Conservation (phyloP, 2,329 filamentous ascomycete genomes). For the Fusarium graminum region DNA sequence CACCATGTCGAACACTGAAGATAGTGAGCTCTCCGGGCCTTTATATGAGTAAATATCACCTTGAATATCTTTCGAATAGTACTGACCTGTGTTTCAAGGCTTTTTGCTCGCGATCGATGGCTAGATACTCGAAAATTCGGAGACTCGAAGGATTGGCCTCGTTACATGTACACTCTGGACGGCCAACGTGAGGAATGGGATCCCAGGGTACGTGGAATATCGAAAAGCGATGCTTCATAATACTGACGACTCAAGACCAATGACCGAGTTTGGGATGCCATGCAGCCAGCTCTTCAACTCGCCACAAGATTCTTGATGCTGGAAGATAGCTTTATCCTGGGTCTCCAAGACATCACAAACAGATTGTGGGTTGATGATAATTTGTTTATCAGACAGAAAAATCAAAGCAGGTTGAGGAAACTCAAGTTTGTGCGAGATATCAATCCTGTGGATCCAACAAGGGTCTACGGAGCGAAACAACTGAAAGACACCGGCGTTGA, state of each 20-base stretch:
- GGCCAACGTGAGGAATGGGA: slow-evolving; percentile 45
- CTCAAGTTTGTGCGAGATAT: slow-evolving; percentile 19
- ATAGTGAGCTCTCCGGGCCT: slow-evolving; percentile 35
- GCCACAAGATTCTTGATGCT: slow-evolving; percentile 42
- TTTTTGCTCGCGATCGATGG: slow-evolving; percentile 35
- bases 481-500: slow-evolving; percentile 16
- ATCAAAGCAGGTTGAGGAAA: slow-evolving; percentile 5
- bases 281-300: slow-evolving; percentile 50
- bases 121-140: slow-evolving; percentile 4
- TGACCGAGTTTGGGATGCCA: slow-evolving; percentile 49
- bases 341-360: slow-evolving; percentile 47
- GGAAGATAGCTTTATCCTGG: slow-evolving; percentile 39
- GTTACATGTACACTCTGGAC: slow-evolving; percentile 40
- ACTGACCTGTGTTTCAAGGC: slow-evolving; percentile 18
- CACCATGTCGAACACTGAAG: slow-evolving; percentile 27
- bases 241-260: slow-evolving; percentile 31
- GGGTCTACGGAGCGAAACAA: slow-evolving; percentile 9
- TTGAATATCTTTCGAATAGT: background rate
- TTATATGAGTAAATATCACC: slow-evolving; percentile 42
- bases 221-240: background rate
- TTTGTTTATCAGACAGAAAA: slow-evolving; percentile 11
- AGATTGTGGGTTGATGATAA: slow-evolving; percentile 29
- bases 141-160: background rate
- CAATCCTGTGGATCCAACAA: slow-evolving; percentile 8
- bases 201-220: slow-evolving; percentile 36